Conservation (phyloP, 129 eudicot genomes). For the Kitagawia praeruptora region DNA sequence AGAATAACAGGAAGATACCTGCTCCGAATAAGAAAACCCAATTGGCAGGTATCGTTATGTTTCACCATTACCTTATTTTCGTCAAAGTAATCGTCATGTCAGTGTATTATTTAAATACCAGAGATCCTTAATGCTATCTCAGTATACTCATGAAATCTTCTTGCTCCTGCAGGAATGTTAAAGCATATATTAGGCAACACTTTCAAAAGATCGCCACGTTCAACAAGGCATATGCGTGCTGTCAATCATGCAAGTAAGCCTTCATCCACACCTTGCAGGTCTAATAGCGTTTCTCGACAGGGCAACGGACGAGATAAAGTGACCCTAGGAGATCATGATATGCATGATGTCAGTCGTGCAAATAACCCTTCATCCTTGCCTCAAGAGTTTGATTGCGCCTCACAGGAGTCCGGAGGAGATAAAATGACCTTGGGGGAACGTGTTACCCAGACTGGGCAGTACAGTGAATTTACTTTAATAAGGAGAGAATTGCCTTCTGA, state of each 20-base stretch:
- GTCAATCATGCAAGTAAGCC: not conserved
- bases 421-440: not conserved
- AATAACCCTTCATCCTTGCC: not conserved
- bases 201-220: not conserved
- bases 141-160: not conserved
- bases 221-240: constrained; percentile 4
- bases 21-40: constrained; percentile 8
- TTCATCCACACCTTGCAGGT: not conserved
- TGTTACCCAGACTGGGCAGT: constrained; percentile 10
- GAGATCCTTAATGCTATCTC: not conserved
- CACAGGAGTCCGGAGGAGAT: not conserved
- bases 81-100: not conserved
- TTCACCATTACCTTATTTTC: not conserved
- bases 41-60: constrained; percentile 16
- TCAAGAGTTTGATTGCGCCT: not conserved
- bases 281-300: not conserved
- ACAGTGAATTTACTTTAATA: not conserved
- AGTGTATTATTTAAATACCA: not conserved
- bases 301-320: not conserved
- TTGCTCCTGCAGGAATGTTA: constrained; percentile 14
- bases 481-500: not conserved
- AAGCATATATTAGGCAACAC: constrained; percentile 6
- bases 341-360: not conserved
- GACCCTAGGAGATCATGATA: not conserved
- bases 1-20: constrained; percentile 12